These are phyloP conservation scores for Vanilla planifolia DNA, from an alignment of 106 monocot species.

Conservation along the genomic window DNA sequence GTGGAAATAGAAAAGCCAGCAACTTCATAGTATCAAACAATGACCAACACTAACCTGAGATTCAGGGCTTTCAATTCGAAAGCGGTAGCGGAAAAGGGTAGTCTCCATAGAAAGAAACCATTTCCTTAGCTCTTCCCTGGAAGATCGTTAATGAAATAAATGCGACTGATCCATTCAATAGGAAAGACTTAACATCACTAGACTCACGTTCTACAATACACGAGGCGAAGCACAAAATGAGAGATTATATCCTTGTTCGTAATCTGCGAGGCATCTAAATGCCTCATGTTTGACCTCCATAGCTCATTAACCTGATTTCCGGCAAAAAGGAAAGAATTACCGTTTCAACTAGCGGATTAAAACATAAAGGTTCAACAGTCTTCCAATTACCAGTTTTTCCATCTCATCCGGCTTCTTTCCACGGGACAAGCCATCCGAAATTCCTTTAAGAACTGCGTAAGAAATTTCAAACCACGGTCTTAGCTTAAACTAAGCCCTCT, in stretches of 20 bases:
- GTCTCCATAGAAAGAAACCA: conserved; percentile 96
- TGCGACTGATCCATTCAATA: background rate
- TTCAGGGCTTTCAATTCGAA: conserved; percentile 52
- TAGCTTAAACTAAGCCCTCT: background rate
- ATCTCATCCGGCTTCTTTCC: conserved; percentile 88
- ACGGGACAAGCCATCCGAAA: conserved; percentile 84
- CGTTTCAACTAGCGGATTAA: background rate
- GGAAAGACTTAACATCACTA: background rate
- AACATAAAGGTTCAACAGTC: background rate
- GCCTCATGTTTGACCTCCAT: conserved; percentile 72
- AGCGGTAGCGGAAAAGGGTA: conserved; percentile 66
- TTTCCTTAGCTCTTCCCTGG: conserved; percentile 75
- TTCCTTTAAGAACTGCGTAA: conserved; percentile 67
- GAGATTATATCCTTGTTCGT: conserved; percentile 85
- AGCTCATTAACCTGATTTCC: conserved; percentile 47
- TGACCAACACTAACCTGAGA: conserved; percentile 43
- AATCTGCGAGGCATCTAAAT: conserved; percentile 40
- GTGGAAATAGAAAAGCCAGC: background rate
- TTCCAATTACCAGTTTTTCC: conserved; percentile 64
- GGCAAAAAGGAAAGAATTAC: background rate
- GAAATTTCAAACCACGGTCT: background rate
- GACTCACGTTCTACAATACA: conserved; percentile 77
- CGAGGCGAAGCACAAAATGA: conserved; percentile 91
- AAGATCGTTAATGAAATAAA: background rate
- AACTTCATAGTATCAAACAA: background rate